Evolutionary conservation across 495 filamentous ascomycete genomes (phyloP), one percentile per base, ranked within the genome.

Genomic region (Aspergillus sclerotioniger): DNA sequence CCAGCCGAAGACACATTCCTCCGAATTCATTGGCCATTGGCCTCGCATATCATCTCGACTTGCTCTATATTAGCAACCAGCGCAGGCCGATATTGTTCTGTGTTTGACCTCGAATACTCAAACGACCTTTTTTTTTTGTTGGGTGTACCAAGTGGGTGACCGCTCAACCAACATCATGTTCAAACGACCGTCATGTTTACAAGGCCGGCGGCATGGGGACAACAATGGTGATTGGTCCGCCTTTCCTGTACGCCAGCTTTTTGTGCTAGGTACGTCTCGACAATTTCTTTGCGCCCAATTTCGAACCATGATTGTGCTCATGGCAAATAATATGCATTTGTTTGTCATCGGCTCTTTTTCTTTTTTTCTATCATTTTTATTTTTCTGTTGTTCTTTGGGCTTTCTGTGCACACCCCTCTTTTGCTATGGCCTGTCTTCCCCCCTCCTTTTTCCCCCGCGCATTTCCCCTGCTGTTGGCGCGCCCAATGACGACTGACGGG

Each of bases 241-340:
- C 25, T 82, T 84, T 73, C 81, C 81, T 37, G 66, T 77, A 48
- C 81, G 79, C 58, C 89, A 92, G 71, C 73, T 92, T 61, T 83
- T 90, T 60, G 82, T 92, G 43, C 73, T 92, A 59, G 88, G 89
- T 92, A 72, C 67, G 70, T 71, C 16, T 47, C 15, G 37, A 65
- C 66, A 65, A 25, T 46, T 52, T 50, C n/a, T 60, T 54, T 58
- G 45, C 51, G 54, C 51, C 45, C 47, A 58, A 57, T 54, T 46
- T 35, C 13, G 32, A 6, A 43, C 37, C 10, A 13, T 6, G 1
- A 41, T n/a, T 35, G 44, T 20, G 44, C 20, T 13, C 5, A 20
- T 28, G 21, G 46, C 20, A 28, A 29, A 49, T 49, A 3, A 49
- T 49, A 3, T 15, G 21, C 15, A 29, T 49, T 31, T 29, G 39